phyloP scores from a whole-genome alignment of 352 stramenopile genomes.

The Thalassiosira ordinaria region DNA sequence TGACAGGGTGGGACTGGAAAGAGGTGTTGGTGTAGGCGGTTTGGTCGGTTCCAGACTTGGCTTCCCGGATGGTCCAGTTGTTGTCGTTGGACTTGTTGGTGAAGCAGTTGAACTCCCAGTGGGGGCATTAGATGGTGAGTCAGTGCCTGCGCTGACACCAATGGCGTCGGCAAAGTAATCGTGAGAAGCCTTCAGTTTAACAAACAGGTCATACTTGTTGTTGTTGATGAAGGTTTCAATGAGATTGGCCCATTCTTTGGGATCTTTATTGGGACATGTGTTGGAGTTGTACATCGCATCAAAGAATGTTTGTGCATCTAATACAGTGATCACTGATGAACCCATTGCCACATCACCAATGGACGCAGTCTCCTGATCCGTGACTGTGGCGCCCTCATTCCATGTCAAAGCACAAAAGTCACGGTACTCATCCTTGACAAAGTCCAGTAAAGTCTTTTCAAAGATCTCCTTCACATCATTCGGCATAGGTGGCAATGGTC shows the following conservation, averaged over 20 bases:
- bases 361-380: neutral
- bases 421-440: conserved; percentile 5
- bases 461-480: conserved; percentile 7
- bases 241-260: conserved; percentile 9
- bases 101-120: too few species aligned
- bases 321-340: conserved; percentile 5
- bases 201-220: conserved; percentile 13
- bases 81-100: too few species aligned
- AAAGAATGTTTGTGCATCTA: neutral
- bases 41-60: too few species aligned
- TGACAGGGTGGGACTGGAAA: too few species aligned
- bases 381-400: conserved; percentile 9
- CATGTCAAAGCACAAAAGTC: conserved; percentile 29
- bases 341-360: neutral
- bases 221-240: conserved; percentile 26
- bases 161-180: conserved; percentile 25
- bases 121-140: too few species aligned
- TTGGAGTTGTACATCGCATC: conserved; percentile 17
- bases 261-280: conserved; percentile 7
- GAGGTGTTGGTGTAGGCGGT: too few species aligned
- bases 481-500: conserved; percentile 19
- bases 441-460: conserved; percentile 12
- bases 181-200: conserved; percentile 6
- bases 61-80: too few species aligned
- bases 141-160: conserved; percentile 11